Conservation (phyloP, 2,329 filamentous ascomycete genomes). For the Pseudomassariella vexata region DNA sequence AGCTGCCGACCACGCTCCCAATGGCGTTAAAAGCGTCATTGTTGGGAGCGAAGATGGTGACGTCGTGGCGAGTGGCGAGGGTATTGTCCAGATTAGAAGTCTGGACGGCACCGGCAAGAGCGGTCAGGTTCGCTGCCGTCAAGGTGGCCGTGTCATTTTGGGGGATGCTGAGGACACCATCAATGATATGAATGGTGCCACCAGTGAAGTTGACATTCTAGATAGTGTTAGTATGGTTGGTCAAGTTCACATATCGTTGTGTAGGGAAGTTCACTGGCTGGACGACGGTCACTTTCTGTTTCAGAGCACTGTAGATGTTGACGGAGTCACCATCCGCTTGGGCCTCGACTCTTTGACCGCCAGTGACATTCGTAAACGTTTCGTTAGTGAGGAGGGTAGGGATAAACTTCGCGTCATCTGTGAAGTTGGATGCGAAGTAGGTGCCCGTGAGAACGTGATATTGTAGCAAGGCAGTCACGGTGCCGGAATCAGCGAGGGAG, state of each 20-base stretch:
- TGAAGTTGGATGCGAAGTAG: constrained; percentile 25
- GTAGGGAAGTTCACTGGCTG: constrained; percentile 37
- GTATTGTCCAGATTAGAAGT: constrained; percentile 33
- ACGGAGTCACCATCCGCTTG: constrained; percentile 33
- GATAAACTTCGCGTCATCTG: constrained; percentile 25
- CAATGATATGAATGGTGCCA: constrained; percentile 48
- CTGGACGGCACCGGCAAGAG: constrained; percentile 39
- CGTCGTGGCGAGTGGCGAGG: constrained; percentile 34
- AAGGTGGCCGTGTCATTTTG: constrained; percentile 34
- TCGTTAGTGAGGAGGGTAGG: constrained; percentile 40
- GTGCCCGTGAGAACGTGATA: constrained; percentile 56
- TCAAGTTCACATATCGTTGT: no score
- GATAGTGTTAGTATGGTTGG: no score
- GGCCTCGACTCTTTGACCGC: constrained; percentile 51
- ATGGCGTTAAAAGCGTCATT: constrained; percentile 55
- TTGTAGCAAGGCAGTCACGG: constrained; percentile 37
- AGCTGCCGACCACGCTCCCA: constrained; percentile 41
- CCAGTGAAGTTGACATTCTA: constrained; percentile 48
- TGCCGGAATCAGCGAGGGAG: constrained; percentile 13
- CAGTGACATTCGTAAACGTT: constrained; percentile 51
- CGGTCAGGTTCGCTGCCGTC: constrained; percentile 35
- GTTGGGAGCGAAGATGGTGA: constrained; percentile 61
- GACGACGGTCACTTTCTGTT: constrained; percentile 40
- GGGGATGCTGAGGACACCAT: constrained; percentile 41
- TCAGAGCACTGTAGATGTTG: constrained; percentile 46